phyloP scores from a whole-genome alignment of 768 basidiomycete genomes.

The Suillus spraguei region DNA sequence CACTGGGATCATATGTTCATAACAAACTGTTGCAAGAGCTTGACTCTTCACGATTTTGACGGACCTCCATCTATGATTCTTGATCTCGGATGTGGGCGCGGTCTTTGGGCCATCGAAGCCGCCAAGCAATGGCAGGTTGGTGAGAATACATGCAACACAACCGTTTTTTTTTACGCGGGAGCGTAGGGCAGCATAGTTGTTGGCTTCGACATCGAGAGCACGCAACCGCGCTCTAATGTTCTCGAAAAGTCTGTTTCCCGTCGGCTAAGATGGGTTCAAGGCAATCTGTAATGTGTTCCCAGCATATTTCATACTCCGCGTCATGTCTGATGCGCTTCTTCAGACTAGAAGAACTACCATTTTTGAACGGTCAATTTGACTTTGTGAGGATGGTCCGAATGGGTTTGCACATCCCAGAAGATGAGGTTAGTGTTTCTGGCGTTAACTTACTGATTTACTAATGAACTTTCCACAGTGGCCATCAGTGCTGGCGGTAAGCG shows the following conservation, averaged over 20 bases:
- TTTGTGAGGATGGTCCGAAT: conserved; percentile 66
- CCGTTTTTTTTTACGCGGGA: conserved; percentile 9
- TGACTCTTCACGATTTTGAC: conserved; percentile 58
- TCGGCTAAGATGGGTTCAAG: conserved; percentile 67
- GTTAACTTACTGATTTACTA: conserved; percentile 15
- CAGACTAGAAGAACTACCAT: conserved; percentile 69
- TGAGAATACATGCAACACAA: conserved; percentile 3
- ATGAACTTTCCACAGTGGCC: conserved; percentile 52
- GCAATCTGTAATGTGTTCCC: conserved; percentile 55
- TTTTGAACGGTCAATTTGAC: conserved; percentile 58
- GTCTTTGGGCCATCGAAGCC: conserved; percentile 72
- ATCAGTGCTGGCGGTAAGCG: conserved; percentile 58
- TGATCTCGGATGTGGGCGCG: conserved; percentile 73
- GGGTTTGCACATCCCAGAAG: conserved; percentile 71
- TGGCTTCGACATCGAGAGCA: conserved; percentile 58
- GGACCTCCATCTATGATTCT: conserved; percentile 54
- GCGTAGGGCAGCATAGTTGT: conserved; percentile 54
- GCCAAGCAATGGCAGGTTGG: conserved; percentile 67
- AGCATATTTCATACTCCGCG: conserved; percentile 2
- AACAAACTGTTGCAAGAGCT: conserved; percentile 44
- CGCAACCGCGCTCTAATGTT: conserved; percentile 52
- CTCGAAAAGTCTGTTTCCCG: conserved; percentile 43
- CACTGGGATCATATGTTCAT: conserved; percentile 75
- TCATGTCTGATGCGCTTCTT: conserved; percentile 14
- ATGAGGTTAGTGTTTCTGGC: conserved; percentile 49